These are phyloP conservation scores for Talaromyces sp. DNA, from an alignment of 2,329 filamentous ascomycete species.

Conservation along the genomic window DNA sequence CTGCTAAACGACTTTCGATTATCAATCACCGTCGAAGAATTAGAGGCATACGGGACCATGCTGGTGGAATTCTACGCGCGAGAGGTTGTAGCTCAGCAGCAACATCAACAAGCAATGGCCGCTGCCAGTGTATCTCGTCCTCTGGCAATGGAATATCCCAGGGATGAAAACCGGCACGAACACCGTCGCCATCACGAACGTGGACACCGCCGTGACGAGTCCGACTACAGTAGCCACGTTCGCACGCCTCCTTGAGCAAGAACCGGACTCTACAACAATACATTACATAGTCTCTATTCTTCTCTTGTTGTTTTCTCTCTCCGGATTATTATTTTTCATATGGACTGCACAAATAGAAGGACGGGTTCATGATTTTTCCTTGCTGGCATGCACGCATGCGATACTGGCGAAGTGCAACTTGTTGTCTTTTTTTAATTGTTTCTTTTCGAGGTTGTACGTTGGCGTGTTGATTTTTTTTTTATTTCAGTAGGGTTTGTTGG, in stretches of 20 bases:
- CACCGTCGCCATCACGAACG: conserved; percentile 1
- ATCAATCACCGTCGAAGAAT: conserved; percentile 85
- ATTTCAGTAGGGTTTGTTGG: not conserved
- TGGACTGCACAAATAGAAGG: not conserved
- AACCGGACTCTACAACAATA: not conserved
- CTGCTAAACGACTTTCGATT: conserved; percentile 94
- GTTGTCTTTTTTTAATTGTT: not conserved
- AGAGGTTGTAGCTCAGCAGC: conserved; percentile 65
- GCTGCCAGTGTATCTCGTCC: not conserved
- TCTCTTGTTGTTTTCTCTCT: not conserved
- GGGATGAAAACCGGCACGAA: conserved; percentile 1
- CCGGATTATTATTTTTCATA: not conserved
- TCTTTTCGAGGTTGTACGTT: not conserved
- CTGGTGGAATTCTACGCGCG: conserved; percentile 95
- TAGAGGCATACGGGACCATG: conserved; percentile 97
- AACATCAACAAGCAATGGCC: conserved; percentile 11
- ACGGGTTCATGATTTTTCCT: not conserved
- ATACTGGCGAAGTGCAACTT: not conserved
- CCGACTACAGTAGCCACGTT: conserved; percentile 6
- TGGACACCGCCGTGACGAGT: conserved; percentile 4
- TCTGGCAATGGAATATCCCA: not conserved
- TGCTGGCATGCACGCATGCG: not conserved
- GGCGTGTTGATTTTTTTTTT: not conserved
- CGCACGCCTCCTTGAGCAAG: conserved; percentile 5
- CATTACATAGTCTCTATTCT: not conserved